Evolutionary conservation across 2,329 filamentous ascomycete genomes (phyloP).

Genomic region (Pseudogymnoascus sp.): DNA sequence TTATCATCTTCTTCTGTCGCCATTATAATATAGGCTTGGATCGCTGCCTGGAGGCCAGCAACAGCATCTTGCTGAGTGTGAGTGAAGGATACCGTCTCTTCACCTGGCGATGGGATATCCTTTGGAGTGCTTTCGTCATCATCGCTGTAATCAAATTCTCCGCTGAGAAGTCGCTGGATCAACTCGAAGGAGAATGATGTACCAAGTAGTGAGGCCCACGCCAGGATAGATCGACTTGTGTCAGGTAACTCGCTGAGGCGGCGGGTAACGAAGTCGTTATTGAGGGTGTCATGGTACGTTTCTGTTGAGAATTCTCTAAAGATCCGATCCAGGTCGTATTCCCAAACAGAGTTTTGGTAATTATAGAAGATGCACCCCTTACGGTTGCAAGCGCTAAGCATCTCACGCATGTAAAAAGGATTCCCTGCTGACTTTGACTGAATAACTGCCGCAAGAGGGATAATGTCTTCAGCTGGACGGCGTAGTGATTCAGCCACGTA

Average conservation of each 20-base stretch:
- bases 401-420: constrained; percentile 84
- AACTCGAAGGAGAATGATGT: constrained; percentile 77
- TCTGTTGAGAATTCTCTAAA: constrained; percentile 78
- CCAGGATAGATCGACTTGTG: constrained; percentile 67
- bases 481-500: constrained; percentile 80
- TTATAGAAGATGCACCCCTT: constrained; percentile 88
- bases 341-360: constrained; percentile 74
- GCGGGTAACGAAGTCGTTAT: constrained; percentile 73
- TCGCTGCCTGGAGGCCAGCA: constrained; percentile 70
- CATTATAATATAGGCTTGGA: constrained; percentile 73
- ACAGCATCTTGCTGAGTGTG: constrained; percentile 59
- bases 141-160: constrained; percentile 59
- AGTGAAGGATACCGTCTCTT: constrained; percentile 32
- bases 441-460: constrained; percentile 73
- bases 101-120: constrained; percentile 29
- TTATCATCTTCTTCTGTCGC: constrained; percentile 76
- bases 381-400: constrained; percentile 77
- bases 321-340: constrained; percentile 75
- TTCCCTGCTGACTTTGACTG: constrained; percentile 86
- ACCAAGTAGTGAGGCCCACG: constrained; percentile 80
- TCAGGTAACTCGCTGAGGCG: constrained; percentile 67
- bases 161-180: constrained; percentile 66
- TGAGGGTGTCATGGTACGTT: constrained; percentile 69
- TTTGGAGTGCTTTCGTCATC: constrained; percentile 26
- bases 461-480: constrained; percentile 60